Percentiles rank a stretch among this genome's conserved stretches.
These are phyloP conservation scores for Phanerochaete sordida DNA, from an alignment of 768 basidiomycete genomes.

Conservation along the genomic window DNA sequence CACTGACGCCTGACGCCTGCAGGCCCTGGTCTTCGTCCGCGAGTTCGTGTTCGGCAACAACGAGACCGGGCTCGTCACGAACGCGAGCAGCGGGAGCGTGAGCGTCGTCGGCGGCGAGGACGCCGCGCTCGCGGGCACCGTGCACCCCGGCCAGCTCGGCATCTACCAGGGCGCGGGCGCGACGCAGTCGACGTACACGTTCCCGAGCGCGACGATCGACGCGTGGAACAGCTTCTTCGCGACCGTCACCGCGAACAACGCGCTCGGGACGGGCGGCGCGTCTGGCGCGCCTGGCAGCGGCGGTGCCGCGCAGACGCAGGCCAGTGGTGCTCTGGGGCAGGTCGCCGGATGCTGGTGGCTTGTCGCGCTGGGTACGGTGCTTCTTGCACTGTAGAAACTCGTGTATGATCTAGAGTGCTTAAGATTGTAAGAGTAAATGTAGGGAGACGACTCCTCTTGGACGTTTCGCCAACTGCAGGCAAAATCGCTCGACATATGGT, in stretches of 20 bases:
- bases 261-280: no score
- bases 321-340: no score
- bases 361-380: no score
- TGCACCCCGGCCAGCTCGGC: slow-evolving; percentile 50
- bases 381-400: no score
- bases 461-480: no score
- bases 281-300: no score
- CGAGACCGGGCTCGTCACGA: slow-evolving; percentile 39
- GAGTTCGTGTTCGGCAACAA: slow-evolving; percentile 69
- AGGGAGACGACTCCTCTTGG: no score
- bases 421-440: no score
- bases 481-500: no score
- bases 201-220: slow-evolving; percentile 25
- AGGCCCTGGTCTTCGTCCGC: slow-evolving; percentile 62
- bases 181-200: slow-evolving; percentile 24
- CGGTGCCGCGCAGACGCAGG: no score
- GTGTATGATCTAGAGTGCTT: no score
- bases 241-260: slow-evolving; percentile 12
- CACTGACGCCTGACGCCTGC: slow-evolving; percentile 1
- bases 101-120: slow-evolving; percentile 50
- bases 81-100: slow-evolving; percentile 14
- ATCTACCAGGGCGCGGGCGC: slow-evolving; percentile 48
- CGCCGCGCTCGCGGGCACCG: slow-evolving; percentile 37
- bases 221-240: slow-evolving; percentile 30
- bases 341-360: no score